Conservation (phyloP, 371 early-diverging fungal species). For the Nosema muscidifuracis region DNA sequence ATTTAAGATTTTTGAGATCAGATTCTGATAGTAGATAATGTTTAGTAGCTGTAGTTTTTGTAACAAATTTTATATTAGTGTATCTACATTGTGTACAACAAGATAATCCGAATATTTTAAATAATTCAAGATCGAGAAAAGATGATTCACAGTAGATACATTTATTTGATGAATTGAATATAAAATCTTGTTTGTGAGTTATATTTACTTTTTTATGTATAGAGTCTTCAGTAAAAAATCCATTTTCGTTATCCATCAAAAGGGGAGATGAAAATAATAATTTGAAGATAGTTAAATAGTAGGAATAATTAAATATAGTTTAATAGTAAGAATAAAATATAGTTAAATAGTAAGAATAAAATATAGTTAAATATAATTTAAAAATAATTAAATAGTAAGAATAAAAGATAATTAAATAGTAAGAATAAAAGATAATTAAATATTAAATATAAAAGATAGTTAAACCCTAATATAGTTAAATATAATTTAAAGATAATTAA, state of each 20-base stretch:
- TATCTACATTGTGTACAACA: slow-evolving; percentile 52
- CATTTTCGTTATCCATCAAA: background rate
- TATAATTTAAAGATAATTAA: too few species aligned
- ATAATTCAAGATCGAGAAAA: slow-evolving; percentile 43
- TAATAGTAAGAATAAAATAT: too few species aligned
- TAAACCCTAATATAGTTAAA: too few species aligned
- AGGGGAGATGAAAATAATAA: background rate
- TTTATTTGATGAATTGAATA: background rate
- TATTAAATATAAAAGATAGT: too few species aligned
- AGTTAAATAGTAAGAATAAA: too few species aligned
- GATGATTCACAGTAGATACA: slow-evolving; percentile 50
- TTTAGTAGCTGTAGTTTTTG: slow-evolving; percentile 55
- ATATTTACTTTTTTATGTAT: background rate
- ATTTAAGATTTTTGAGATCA: slow-evolving; percentile 51
- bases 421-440: too few species aligned
- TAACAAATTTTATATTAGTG: slow-evolving; percentile 47
- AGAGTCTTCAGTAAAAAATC: background rate
- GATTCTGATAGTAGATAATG: slow-evolving; percentile 56
- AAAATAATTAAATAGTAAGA: too few species aligned
- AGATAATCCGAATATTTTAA: slow-evolving; percentile 47
- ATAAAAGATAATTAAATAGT: too few species aligned
- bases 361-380: too few species aligned
- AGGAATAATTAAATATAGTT: too few species aligned
- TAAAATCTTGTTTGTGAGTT: background rate
- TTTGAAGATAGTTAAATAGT: background rate